These are phyloP conservation scores for Exophiala sp. DNA, from an alignment of 2,329 filamentous ascomycete genomes.

Conservation along the genomic window DNA sequence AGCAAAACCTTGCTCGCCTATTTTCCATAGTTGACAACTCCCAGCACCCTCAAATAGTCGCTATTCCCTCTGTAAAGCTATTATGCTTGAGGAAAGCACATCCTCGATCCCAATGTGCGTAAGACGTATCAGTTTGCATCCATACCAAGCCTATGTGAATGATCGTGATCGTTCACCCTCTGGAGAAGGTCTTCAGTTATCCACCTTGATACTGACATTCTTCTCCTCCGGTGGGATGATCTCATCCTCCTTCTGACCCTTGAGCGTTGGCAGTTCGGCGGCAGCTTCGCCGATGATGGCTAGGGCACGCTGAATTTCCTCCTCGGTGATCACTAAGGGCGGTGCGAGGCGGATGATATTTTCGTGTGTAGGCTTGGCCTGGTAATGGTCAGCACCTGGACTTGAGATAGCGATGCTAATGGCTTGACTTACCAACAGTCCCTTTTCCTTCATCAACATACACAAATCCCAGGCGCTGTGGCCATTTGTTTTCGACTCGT, in stretches of 20 bases:
- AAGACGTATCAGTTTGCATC: too few relatives aligned
- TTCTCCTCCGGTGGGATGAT: constrained; percentile 60
- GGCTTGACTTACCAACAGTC: constrained; percentile 69
- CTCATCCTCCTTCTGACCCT: constrained; percentile 54
- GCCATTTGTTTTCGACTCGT: constrained; percentile 79
- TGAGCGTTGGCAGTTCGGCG: constrained; percentile 69
- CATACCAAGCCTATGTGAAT: too few relatives aligned
- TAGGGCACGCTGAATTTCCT: constrained; percentile 74
- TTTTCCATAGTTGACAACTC: too few relatives aligned
- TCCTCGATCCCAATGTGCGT: too few relatives aligned
- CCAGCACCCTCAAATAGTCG: too few relatives aligned
- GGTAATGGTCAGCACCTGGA: constrained; percentile 21
- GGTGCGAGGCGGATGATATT: constrained; percentile 99
- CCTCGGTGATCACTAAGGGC: constrained; percentile 87
- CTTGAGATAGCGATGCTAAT: not conserved
- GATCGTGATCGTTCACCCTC: too few relatives aligned
- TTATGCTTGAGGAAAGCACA: too few relatives aligned
- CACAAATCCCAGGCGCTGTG: constrained; percentile 95
- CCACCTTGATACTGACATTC: constrained; percentile 58
- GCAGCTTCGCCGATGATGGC: constrained; percentile 77
- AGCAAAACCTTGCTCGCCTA: too few relatives aligned
- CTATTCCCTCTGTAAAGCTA: too few relatives aligned
- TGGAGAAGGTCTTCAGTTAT: constrained; percentile 42
- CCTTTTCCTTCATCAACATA: constrained; percentile 92
- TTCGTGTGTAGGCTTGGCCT: constrained; percentile 97